phyloP scores from a whole-genome alignment of 805 yeast species.

The Hermanozyma aechmeae region DNA sequence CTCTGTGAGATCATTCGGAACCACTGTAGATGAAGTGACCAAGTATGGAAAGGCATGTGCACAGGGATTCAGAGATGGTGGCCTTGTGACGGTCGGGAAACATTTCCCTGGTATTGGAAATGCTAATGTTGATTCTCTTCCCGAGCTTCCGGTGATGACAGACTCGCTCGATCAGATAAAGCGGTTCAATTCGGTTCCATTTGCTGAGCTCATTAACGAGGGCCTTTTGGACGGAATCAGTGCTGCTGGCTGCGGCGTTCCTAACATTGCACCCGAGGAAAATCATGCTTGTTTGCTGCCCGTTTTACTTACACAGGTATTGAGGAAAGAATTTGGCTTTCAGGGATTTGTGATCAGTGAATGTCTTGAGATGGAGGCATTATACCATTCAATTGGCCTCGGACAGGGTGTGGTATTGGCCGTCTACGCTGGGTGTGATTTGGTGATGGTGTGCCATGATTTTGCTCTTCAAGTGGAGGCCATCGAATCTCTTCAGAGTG shows the following conservation, averaged over 20 bases:
- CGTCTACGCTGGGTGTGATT: slow-evolving; percentile 55
- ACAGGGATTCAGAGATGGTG: slow-evolving; percentile 44
- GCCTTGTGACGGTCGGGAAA: slow-evolving; percentile 46
- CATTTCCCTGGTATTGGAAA: slow-evolving; percentile 64
- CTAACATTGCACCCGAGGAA: slow-evolving; percentile 50
- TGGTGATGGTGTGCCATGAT: slow-evolving; percentile 55
- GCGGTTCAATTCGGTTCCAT: slow-evolving; percentile 42
- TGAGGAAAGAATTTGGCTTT: slow-evolving; percentile 42
- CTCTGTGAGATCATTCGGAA: slow-evolving; percentile 55
- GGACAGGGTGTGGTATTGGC: slow-evolving; percentile 61
- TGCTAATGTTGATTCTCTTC: slow-evolving; percentile 46
- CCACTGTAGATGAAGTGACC: slow-evolving; percentile 49
- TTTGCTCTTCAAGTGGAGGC: slow-evolving; percentile 47
- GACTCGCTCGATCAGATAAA: slow-evolving; percentile 46
- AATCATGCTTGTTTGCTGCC: slow-evolving; percentile 57
- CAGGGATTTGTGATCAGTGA: slow-evolving; percentile 52
- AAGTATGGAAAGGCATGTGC: slow-evolving; percentile 45
- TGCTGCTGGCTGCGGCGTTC: slow-evolving; percentile 60
- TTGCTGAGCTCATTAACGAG: slow-evolving; percentile 35
- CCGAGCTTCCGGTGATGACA: slow-evolving; percentile 50
- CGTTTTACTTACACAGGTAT: slow-evolving; percentile 37
- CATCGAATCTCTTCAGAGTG: slow-evolving; percentile 30
- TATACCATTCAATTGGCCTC: slow-evolving; percentile 53
- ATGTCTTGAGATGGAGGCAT: slow-evolving; percentile 55
- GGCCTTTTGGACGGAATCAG: slow-evolving; percentile 43